phyloP scores from a whole-genome alignment of 352 stramenopile genomes.

The Phytopythium aichiense region DNA sequence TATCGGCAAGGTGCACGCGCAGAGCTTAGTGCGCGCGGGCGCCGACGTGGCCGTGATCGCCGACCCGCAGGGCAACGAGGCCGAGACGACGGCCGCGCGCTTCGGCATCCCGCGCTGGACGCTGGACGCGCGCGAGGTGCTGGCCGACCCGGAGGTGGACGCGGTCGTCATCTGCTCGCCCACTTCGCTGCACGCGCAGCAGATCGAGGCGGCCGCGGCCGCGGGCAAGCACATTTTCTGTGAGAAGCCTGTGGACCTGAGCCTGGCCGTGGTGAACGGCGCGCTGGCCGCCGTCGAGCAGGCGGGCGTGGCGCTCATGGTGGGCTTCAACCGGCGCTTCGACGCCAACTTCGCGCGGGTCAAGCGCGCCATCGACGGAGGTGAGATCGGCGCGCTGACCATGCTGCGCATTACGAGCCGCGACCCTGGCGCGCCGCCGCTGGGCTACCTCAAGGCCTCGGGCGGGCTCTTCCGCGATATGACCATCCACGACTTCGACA shows the following conservation, averaged over 20 bases:
- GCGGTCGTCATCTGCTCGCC: conserved; percentile 96
- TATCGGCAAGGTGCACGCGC: too few species aligned
- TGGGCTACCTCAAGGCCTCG: conserved; percentile 17
- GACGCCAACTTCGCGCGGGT: conserved; percentile 93
- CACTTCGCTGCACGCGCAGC: conserved; percentile 90
- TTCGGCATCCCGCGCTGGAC: conserved; percentile 57
- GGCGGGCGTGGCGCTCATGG: conserved; percentile 92
- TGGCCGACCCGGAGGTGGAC: conserved; percentile 91
- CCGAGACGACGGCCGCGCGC: not conserved
- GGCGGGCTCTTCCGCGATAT: conserved; percentile 95
- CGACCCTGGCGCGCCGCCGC: conserved; percentile 19
- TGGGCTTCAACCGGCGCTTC: conserved; percentile 92
- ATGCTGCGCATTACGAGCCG: conserved; percentile 77
- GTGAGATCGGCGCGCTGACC: conserved; percentile 89
- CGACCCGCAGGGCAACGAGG: conserved; percentile 22
- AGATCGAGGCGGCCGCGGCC: conserved; percentile 62
- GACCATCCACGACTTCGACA: conserved; percentile 96
- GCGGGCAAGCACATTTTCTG: conserved; percentile 92
- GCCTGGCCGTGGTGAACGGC: conserved; percentile 28
- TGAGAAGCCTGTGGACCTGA: conserved; percentile 95
- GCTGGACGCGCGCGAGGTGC: conserved; percentile 84
- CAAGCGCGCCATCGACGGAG: conserved; percentile 69
- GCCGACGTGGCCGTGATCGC: conserved; percentile 23
- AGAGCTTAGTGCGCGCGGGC: conserved; percentile 11
- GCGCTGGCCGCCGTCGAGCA: too few species aligned